Evolutionary conservation across 352 stramenopile genomes (phyloP).

Genomic region (Pythium utonaiense): DNA sequence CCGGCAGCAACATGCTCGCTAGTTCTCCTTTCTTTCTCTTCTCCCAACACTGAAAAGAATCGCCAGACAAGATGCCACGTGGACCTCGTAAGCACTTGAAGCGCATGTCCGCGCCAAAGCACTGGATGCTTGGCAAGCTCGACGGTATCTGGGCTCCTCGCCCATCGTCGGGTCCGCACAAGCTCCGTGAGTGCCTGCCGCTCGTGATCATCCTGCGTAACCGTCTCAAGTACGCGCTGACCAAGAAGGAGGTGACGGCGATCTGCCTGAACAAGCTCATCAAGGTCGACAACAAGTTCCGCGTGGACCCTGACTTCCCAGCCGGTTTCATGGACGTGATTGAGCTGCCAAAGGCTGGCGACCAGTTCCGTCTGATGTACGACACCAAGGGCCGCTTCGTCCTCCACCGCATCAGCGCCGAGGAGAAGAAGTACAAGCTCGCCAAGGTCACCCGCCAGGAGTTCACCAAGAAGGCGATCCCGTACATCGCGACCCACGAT

Average conservation of each 20-base stretch:
- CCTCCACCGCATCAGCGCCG: slow-evolving; percentile 94
- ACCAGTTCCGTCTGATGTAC: slow-evolving; percentile 98
- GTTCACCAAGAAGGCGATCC: slow-evolving; percentile 96
- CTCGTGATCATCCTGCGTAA: slow-evolving; percentile 98
- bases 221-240: slow-evolving; percentile 99
- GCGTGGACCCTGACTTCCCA: slow-evolving; percentile 98
- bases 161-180: slow-evolving; percentile 96
- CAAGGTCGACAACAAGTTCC: slow-evolving; percentile 96
- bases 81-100: slow-evolving; percentile 87
- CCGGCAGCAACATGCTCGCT: neutral
- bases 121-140: slow-evolving; percentile 90
- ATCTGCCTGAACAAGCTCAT: slow-evolving; percentile 99
- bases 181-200: slow-evolving; percentile 97
- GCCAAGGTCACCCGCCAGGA: slow-evolving; percentile 96
- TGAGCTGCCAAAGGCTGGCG: slow-evolving; percentile 94
- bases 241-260: slow-evolving; percentile 97
- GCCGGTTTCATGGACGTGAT: slow-evolving; percentile 99
- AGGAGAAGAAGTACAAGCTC: slow-evolving; percentile 99
- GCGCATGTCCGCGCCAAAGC: slow-evolving; percentile 83
- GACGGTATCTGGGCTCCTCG: slow-evolving; percentile 92
- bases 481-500: slow-evolving; percentile 98
- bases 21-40: slow-evolving; percentile 32
- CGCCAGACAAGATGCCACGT: slow-evolving; percentile 55
- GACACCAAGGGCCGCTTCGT: slow-evolving; percentile 99
- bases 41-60: slow-evolving; percentile 11